Conservation (phyloP, 1,284 basidiomycete genomes). For the Melampsora allii-populina region DNA sequence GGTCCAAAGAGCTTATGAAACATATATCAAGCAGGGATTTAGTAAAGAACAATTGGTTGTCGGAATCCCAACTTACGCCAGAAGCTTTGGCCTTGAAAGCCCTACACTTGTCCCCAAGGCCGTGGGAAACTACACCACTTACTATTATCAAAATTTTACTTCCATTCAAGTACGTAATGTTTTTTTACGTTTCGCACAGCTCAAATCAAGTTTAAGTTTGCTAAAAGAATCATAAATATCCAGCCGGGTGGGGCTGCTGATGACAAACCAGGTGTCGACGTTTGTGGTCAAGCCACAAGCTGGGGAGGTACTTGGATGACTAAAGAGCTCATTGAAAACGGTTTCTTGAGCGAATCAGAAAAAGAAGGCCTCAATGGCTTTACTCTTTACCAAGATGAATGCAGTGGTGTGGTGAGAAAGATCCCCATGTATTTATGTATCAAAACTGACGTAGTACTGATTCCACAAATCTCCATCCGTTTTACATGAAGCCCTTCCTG, state of each 20-base stretch:
- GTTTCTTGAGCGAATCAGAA: slow-evolving; percentile 27
- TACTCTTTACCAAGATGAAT: slow-evolving; percentile 19
- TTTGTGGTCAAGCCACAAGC: slow-evolving; percentile 21
- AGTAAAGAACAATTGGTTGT: slow-evolving; percentile 12
- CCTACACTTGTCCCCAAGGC: slow-evolving; percentile 32
- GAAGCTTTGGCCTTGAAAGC: slow-evolving; percentile 13
- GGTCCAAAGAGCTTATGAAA: slow-evolving; percentile 19
- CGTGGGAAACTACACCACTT: slow-evolving; percentile 28
- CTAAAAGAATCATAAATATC: background rate
- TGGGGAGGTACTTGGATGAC: slow-evolving; percentile 31
- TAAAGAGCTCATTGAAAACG: slow-evolving; percentile 16
- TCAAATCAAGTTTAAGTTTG: background rate
- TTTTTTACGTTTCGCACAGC: background rate
- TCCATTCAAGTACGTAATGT: slow-evolving; percentile 21
- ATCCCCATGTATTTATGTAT: background rate
- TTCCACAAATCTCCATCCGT: background rate
- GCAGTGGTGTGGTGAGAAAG: slow-evolving; percentile 21
- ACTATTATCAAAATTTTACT: slow-evolving; percentile 38
- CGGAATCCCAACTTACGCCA: slow-evolving; percentile 34
- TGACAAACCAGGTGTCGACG: slow-evolving; percentile 32
- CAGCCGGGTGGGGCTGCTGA: slow-evolving; percentile 35
- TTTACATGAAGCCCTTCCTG: slow-evolving; percentile 23
- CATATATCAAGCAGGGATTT: slow-evolving; percentile 22
- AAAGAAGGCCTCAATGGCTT: slow-evolving; percentile 27
- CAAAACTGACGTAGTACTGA: background rate